These are phyloP conservation scores for Ceriops decandra DNA, from an alignment of 345 rosid species.

Conservation along the genomic window DNA sequence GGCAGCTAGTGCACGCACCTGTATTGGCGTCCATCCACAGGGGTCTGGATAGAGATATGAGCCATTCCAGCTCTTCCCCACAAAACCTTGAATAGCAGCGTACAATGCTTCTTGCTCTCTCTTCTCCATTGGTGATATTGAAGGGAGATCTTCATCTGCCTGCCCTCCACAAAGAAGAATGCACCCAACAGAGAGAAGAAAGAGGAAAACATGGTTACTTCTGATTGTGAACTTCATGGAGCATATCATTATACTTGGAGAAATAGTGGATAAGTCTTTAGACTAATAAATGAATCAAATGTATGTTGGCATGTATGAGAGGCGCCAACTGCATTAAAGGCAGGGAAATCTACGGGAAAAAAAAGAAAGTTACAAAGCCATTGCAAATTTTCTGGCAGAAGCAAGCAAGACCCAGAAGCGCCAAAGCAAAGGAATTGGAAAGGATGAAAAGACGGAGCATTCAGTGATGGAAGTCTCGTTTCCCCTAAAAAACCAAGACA, in stretches of 20 bases:
- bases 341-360: no score
- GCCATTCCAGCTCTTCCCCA: conserved; percentile 40
- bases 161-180: neutral
- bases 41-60: conserved; percentile 47
- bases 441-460: no score
- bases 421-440: no score
- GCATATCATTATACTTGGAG: no score
- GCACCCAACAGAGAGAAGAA: neutral
- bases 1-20: conserved; percentile 13
- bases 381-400: no score
- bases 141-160: neutral
- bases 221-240: no score
- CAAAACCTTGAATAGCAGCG: conserved; percentile 37
- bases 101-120: conserved; percentile 32
- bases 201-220: neutral
- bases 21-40: conserved; percentile 40
- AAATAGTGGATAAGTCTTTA: no score
- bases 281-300: no score
- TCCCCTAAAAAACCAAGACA: conserved; percentile 1
- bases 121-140: conserved; percentile 29
- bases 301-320: no score
- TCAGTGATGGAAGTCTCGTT: neutral
- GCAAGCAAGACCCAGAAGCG: no score
- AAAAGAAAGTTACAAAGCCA: no score
- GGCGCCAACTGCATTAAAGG: no score